Percentiles rank a stretch among this genome's conserved stretches.
Conservation (phyloP, 306 rosid species). For the barrel medic (Medicago truncatula) region MtrunA17r5.0-ANR NC_053049.1:11317501-11318000, state of each 20-base stretch:
- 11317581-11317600: conserved; percentile 10
- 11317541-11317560: not conserved
- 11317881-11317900: conserved; percentile 98
- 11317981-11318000: conserved; percentile 58
- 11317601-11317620: conserved; percentile 34
- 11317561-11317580: conserved; percentile 4
- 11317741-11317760: conserved; percentile 64
- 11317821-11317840: conserved; percentile 49
- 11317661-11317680: conserved; percentile 37
- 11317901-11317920: conserved; percentile 79
- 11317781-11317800: conserved; percentile 52
- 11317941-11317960: conserved; percentile 66
- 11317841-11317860: conserved; percentile 91
- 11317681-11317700: conserved; percentile 39
- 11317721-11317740: conserved; percentile 42
- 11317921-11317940: conserved; percentile 66
- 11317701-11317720: conserved; percentile 43
- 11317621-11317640: conserved; percentile 58
- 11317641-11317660: conserved; percentile 48
- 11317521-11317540: not conserved
- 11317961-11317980: conserved; percentile 71
- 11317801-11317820: conserved; percentile 48
- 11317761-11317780: conserved; percentile 50
- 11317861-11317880: conserved; percentile 91
- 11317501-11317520: not conserved